Evolutionary conservation across 768 basidiomycete species (phyloP).

Genomic region (Rhodotorula diobovata): DNA sequence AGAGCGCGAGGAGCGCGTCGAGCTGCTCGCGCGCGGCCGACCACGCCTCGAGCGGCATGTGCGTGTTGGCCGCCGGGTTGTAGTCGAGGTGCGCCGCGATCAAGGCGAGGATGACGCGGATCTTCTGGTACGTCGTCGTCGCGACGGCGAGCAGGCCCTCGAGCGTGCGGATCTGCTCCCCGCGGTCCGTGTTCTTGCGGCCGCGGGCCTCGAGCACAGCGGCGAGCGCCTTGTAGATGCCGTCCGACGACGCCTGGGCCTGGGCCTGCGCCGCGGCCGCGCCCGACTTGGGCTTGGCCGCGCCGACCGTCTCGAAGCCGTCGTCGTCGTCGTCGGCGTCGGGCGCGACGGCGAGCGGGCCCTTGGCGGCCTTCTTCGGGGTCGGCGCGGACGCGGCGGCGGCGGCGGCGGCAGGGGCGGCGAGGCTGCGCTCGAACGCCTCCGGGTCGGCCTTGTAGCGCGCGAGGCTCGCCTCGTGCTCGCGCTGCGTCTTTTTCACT

Average conservation of each 20-base stretch:
- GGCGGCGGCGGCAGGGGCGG: conserved; percentile 52
- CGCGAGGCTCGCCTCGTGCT: conserved; percentile 74
- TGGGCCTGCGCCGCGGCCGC: conserved; percentile 56
- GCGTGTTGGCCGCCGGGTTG: conserved; percentile 65
- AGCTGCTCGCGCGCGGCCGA: conserved; percentile 77
- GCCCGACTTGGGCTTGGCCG: conserved; percentile 73
- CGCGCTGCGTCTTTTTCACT: conserved; percentile 82
- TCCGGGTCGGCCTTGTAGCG: conserved; percentile 81
- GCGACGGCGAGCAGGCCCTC: conserved; percentile 76
- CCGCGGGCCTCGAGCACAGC: conserved; percentile 89
- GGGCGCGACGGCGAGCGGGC: conserved; percentile 51
- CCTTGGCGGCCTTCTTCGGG: conserved; percentile 49
- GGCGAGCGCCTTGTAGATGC: conserved; percentile 87
- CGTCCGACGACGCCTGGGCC: conserved; percentile 54
- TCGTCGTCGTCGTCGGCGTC: conserved; percentile 52
- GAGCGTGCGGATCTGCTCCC: conserved; percentile 86
- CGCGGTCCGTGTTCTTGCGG: conserved; percentile 97
- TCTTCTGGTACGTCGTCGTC: conserved; percentile 79
- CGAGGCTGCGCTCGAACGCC: conserved; percentile 59
- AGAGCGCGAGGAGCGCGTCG: conserved; percentile 75
- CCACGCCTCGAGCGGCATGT: conserved; percentile 94
- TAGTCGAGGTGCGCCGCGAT: conserved; percentile 96
- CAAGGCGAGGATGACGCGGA: conserved; percentile 87
- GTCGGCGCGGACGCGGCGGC: conserved; percentile 47
- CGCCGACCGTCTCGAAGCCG: conserved; percentile 80